These are phyloP conservation scores for Colletotrichum sp. DNA, from an alignment of 2,329 filamentous ascomycete genomes.

Conservation along the genomic window DNA sequence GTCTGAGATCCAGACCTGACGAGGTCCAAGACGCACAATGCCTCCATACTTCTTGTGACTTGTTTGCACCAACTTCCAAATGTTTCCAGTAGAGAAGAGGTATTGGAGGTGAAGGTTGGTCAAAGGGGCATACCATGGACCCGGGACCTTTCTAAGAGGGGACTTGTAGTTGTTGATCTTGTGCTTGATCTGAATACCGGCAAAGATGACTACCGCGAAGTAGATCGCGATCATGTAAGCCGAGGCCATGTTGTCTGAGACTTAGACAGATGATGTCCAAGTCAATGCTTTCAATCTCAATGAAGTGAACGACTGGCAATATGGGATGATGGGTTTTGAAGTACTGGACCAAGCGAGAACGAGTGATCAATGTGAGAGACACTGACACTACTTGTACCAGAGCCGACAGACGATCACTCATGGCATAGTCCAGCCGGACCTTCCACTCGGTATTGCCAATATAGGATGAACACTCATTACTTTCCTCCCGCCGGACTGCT, in stretches of 20 bases:
- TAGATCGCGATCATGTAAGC: background rate
- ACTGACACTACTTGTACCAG: background rate
- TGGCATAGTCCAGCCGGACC: background rate
- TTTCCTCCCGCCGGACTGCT: background rate
- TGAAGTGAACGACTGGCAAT: background rate
- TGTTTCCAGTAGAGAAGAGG: conserved; percentile 25
- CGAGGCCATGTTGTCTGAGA: background rate
- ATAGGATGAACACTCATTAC: background rate
- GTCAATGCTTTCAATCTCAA: background rate
- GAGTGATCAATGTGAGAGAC: background rate
- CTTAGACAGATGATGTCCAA: background rate
- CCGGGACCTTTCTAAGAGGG: conserved; percentile 14
- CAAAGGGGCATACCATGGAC: conserved; percentile 25
- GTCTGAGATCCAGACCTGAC: conserved; percentile 27
- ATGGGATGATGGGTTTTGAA: background rate
- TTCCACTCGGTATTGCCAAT: background rate
- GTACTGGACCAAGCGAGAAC: background rate
- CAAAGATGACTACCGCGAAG: background rate
- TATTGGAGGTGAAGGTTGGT: conserved; percentile 24
- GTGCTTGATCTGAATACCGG: background rate
- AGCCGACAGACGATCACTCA: background rate
- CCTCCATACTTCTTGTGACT: conserved; percentile 23
- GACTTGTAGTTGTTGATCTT: conserved; percentile 11
- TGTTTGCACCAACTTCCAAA: conserved; percentile 25
- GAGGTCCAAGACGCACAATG: conserved; percentile 25